phyloP scores from a whole-genome alignment of 768 basidiomycete genomes.

The Hygrocybe coccinea region DNA sequence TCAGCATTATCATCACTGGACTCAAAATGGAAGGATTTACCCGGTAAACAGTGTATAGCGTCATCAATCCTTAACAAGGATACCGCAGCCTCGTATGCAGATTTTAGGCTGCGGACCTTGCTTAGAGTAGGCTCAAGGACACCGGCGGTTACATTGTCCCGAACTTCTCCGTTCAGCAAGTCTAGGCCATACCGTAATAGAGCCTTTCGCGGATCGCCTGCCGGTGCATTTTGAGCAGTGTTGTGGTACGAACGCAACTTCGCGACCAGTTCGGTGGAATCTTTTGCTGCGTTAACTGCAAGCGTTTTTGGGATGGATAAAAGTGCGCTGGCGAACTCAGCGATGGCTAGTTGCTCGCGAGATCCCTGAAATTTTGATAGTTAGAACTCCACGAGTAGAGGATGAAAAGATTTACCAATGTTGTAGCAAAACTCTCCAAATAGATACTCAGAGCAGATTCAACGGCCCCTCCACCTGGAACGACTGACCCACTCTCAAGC shows the following conservation, averaged over 20 bases:
- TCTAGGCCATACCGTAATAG: constrained; percentile 93
- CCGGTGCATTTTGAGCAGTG: constrained; percentile 88
- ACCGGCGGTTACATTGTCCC: constrained; percentile 91
- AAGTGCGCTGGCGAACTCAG: constrained; percentile 93
- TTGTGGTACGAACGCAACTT: constrained; percentile 97
- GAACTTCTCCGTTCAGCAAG: constrained; percentile 87
- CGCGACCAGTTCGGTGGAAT: constrained; percentile 94
- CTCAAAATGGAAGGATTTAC: constrained; percentile 39
- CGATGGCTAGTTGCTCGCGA: constrained; percentile 95
- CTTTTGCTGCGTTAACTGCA: constrained; percentile 96
- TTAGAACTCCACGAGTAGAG: constrained; percentile 4
- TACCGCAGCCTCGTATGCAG: constrained; percentile 93
- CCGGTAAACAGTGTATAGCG: constrained; percentile 86
- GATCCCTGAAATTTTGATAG: constrained; percentile 63
- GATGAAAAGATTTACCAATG: constrained; percentile 59
- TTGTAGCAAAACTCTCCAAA: constrained; percentile 97
- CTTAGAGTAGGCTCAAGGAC: constrained; percentile 95
- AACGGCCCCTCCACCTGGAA: constrained; percentile 96
- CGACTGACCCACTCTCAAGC: constrained; percentile 90
- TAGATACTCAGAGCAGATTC: constrained; percentile 97
- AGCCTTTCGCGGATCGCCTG: constrained; percentile 85
- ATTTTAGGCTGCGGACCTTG: constrained; percentile 96
- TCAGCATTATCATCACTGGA: neutral
- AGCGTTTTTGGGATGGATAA: constrained; percentile 95
- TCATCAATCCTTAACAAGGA: constrained; percentile 93